Evolutionary conservation across 1,284 basidiomycete genomes (phyloP).

Genomic region (Cystobasidium sp.): DNA sequence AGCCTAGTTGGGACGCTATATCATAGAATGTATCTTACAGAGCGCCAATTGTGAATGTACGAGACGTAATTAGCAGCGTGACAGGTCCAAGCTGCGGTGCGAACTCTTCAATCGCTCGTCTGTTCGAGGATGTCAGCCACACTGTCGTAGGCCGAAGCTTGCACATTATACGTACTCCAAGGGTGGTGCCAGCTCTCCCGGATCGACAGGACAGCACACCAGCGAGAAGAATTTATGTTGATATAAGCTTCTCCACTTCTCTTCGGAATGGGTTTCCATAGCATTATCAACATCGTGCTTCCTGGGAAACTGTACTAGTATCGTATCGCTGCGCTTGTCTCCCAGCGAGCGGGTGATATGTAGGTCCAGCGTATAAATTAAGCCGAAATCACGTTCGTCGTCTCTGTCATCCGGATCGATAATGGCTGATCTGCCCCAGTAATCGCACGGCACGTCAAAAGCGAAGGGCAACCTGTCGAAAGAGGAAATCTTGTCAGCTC

Average conservation of each 20-base stretch:
- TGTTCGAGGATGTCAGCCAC: background rate
- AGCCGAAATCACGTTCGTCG: constrained; percentile 15
- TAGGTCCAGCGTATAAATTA: constrained; percentile 15
- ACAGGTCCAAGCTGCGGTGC: constrained; percentile 38
- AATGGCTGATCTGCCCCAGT: constrained; percentile 25
- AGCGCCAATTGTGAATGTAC: constrained; percentile 24
- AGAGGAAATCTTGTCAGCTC: background rate
- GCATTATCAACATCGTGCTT: constrained; percentile 3
- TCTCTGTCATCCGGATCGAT: constrained; percentile 27
- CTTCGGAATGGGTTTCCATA: background rate
- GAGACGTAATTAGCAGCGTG: constrained; percentile 24
- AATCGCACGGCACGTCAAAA: constrained; percentile 40
- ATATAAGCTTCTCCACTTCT: constrained; percentile 21
- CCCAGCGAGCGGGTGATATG: constrained; percentile 7
- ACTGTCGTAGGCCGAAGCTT: background rate
- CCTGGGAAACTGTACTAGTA: constrained; percentile 1
- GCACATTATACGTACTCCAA: constrained; percentile 10
- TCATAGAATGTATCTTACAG: constrained; percentile 3
- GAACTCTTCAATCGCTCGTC: constrained; percentile 40
- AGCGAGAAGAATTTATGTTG: constrained; percentile 13
- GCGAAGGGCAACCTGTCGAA: constrained; percentile 12
- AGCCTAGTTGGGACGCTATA: background rate
- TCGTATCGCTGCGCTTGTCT: constrained; percentile 3
- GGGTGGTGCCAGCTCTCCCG: constrained; percentile 20
- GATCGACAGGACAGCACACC: constrained; percentile 26